These are phyloP conservation scores for Entomortierella parvispora DNA, from an alignment of 192 early-diverging fungal genomes.

Conservation along the genomic window DNA sequence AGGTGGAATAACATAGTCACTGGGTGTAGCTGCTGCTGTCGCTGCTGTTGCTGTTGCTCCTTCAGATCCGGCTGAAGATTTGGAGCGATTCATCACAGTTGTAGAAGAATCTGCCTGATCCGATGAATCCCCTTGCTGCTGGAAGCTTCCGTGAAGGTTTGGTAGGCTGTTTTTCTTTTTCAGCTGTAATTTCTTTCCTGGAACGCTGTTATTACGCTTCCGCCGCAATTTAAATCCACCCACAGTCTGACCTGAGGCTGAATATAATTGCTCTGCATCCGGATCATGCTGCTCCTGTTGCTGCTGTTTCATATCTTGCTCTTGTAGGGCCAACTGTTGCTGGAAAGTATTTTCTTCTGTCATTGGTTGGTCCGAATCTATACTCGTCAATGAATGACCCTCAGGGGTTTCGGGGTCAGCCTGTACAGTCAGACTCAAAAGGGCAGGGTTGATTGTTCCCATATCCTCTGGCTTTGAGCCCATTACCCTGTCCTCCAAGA, in stretches of 20 bases:
- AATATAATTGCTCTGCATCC: no score
- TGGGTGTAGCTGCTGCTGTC: background rate
- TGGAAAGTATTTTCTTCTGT: slow-evolving; percentile 14
- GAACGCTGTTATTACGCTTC: slow-evolving; percentile 26
- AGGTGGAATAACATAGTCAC: slow-evolving; percentile 29
- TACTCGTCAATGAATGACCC: no score
- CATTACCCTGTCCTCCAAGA: background rate
- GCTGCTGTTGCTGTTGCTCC: background rate
- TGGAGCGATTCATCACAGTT: no score
- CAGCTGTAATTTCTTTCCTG: slow-evolving; percentile 32
- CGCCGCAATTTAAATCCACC: slow-evolving; percentile 18
- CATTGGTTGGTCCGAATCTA: background rate
- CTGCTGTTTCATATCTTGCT: background rate
- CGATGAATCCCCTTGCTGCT: slow-evolving; percentile 10
- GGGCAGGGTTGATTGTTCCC: no score
- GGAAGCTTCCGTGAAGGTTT: slow-evolving; percentile 23
- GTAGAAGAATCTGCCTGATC: no score
- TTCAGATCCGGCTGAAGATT: background rate
- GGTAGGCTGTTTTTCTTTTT: slow-evolving; percentile 28
- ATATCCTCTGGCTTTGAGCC: no score
- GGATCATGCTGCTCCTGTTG: background rate
- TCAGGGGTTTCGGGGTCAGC: no score
- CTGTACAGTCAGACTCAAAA: no score
- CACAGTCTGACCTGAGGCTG: no score
- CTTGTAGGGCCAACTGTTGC: slow-evolving; percentile 24